A percentile compares a stretch with the other conserved stretches of the same genome.
These are phyloP conservation scores for Komagataella populi DNA, from an alignment of 805 yeast genomes.

Conservation along the genomic window DNA sequence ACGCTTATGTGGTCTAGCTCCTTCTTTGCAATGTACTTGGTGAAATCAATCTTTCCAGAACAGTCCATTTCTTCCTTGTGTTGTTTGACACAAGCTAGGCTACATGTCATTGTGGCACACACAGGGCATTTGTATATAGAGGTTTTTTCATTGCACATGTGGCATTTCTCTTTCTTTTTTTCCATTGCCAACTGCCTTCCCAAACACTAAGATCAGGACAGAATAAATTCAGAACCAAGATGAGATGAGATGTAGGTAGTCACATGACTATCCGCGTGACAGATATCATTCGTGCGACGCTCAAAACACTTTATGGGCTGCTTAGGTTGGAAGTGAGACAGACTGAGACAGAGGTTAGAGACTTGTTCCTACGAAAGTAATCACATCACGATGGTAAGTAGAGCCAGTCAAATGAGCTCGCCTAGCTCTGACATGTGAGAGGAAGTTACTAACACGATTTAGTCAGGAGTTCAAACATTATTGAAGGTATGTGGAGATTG, in stretches of 20 bases:
- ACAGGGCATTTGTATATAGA: conserved; percentile 74
- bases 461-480: conserved; percentile 56
- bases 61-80: conserved; percentile 59
- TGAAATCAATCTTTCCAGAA: conserved; percentile 49
- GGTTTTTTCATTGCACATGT: conserved; percentile 25
- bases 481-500: conserved; percentile 28
- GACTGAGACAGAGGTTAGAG: not conserved
- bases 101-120: conserved; percentile 56
- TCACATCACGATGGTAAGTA: not conserved
- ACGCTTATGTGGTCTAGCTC: conserved; percentile 36
- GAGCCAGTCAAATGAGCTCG: not conserved
- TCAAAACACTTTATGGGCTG: not conserved
- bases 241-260: not conserved
- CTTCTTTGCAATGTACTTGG: conserved; percentile 37
- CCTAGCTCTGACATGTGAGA: not conserved
- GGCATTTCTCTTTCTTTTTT: conserved; percentile 17
- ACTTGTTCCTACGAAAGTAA: not conserved
- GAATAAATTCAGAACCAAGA: not conserved
- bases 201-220: not conserved
- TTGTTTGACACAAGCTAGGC: conserved; percentile 50
- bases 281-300: not conserved
- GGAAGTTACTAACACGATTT: not conserved
- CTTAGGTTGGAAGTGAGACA: not conserved
- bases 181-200: not conserved
- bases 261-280: not conserved